These are phyloP conservation scores for Talaromyces trachyspermus DNA, from an alignment of 495 filamentous ascomycete species.

Conservation along the genomic window DNA sequence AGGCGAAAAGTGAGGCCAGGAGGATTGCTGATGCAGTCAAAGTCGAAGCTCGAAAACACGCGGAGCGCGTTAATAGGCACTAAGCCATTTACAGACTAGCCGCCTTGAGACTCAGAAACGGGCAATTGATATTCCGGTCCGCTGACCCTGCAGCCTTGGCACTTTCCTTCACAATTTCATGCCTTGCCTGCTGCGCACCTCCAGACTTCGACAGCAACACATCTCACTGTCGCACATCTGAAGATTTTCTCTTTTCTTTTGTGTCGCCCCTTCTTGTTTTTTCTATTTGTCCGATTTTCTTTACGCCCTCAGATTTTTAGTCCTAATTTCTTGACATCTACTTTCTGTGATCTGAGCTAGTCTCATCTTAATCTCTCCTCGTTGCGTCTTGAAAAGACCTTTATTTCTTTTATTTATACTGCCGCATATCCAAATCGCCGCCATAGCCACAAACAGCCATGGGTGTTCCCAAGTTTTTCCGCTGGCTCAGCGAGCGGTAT, in stretches of 20 bases:
- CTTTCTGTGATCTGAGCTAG: background rate
- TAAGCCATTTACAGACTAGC: background rate
- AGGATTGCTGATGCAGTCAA: conserved; percentile 6
- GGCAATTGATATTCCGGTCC: background rate
- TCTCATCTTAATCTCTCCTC: background rate
- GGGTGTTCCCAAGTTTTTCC: conserved; percentile 94
- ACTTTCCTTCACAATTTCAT: no score
- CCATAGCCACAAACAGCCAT: conserved; percentile 28
- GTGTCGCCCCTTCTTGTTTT: conserved; percentile 6
- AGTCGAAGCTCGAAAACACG: conserved; percentile 14
- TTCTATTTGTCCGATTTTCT: conserved; percentile 10
- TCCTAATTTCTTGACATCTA: background rate
- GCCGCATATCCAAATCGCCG: background rate
- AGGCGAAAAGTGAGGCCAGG: background rate
- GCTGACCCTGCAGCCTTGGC: background rate
- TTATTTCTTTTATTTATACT: background rate
- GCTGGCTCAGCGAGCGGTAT: conserved; percentile 99
- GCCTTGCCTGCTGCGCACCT: no score
- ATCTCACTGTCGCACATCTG: background rate
- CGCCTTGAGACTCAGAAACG: background rate
- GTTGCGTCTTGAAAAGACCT: background rate
- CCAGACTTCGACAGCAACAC: no score
- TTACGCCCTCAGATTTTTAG: conserved; percentile 5
- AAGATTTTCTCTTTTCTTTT: conserved; percentile 5
- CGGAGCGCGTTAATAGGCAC: conserved; percentile 13